Evolutionary conservation across 1,139 yeast species (phyloP).

Genomic region (Candida freyschussii): DNA sequence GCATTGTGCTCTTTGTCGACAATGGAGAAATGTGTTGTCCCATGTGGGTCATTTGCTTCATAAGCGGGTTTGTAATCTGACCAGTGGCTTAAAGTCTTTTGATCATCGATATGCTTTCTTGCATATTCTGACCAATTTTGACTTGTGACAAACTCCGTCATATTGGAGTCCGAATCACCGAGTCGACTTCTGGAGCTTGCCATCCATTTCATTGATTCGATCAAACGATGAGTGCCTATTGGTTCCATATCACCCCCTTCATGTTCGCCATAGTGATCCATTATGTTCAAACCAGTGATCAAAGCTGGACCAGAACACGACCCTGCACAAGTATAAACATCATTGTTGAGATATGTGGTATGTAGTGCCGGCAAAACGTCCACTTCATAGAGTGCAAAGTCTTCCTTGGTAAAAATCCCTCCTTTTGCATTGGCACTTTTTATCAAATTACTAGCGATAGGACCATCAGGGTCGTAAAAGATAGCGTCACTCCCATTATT

Average conservation of each 20-base stretch:
- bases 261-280: slow-evolving; percentile 39
- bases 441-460: slow-evolving; percentile 58
- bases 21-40: slow-evolving; percentile 82
- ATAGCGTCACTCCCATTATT: slow-evolving; percentile 66
- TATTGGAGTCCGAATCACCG: slow-evolving; percentile 52
- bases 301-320: slow-evolving; percentile 84
- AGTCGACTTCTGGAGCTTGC: slow-evolving; percentile 77
- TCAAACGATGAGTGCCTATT: slow-evolving; percentile 56
- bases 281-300: slow-evolving; percentile 64
- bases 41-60: slow-evolving; percentile 72
- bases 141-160: slow-evolving; percentile 34
- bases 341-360: slow-evolving; percentile 42
- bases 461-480: slow-evolving; percentile 80
- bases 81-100: slow-evolving; percentile 59
- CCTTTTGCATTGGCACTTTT: slow-evolving; percentile 41
- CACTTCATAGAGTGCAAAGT: slow-evolving; percentile 59
- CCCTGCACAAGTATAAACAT: slow-evolving; percentile 67
- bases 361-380: slow-evolving; percentile 51
- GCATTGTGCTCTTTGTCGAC: slow-evolving; percentile 68
- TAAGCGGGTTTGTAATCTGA: slow-evolving; percentile 72
- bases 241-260: slow-evolving; percentile 41
- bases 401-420: slow-evolving; percentile 59
- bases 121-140: slow-evolving; percentile 55
- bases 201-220: slow-evolving; percentile 93
- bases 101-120: slow-evolving; percentile 42